Evolutionary conservation across 164 flowering plant species (phyloP), one percentile per base, ranked within the genome.

Genomic region (Stephania yunnanensis): DNA sequence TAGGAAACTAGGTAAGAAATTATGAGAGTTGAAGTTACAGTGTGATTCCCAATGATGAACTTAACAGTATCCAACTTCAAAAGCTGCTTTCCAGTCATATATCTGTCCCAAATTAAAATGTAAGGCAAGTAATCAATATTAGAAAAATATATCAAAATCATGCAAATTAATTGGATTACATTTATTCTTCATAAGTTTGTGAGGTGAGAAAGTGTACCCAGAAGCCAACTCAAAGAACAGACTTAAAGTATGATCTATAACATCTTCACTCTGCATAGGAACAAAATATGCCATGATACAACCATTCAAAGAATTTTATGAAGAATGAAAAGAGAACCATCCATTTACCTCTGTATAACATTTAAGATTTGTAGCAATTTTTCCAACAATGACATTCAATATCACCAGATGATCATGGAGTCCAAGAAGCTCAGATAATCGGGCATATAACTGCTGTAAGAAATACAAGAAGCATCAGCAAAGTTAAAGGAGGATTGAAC

Each of bases 371-470:
- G 99, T 94, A 55, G 92, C 97, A 84, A 96, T 96, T 85, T 96
- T 96, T 66, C 95, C 89, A 80, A 94, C 93, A 86, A 96, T 87
- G 73, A 91, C 92, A 87, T 94, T 94, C 79, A 96, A 82, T 50
- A 94, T 70, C 64, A 87, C 70, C 4, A 94, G 84, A 85, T 96
- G 99, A 83, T 96, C 99, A 81, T 87, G 86, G 20, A 96, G 92
- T 73, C 99, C 99, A 80, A 96, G 91, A 79, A 96, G 97, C 74
- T 96, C 99, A 77, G 98, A 94, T 50, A 96, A 74, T 74, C 99
- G 85, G 82, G 90, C 94, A 88, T 94, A 96, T 81, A 96, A 85
- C 97, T 92, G 99, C 99, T 96, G 99, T 88, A 90, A 81, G 83
- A 80, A 74, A 75, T 15, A 73, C 50, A 31, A 71, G 74, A 66